Percentiles rank a stretch among this genome's conserved stretches.
These are phyloP conservation scores for Letharia columbiana DNA, from an alignment of 495 filamentous ascomycete genomes.

Conservation along the genomic window DNA sequence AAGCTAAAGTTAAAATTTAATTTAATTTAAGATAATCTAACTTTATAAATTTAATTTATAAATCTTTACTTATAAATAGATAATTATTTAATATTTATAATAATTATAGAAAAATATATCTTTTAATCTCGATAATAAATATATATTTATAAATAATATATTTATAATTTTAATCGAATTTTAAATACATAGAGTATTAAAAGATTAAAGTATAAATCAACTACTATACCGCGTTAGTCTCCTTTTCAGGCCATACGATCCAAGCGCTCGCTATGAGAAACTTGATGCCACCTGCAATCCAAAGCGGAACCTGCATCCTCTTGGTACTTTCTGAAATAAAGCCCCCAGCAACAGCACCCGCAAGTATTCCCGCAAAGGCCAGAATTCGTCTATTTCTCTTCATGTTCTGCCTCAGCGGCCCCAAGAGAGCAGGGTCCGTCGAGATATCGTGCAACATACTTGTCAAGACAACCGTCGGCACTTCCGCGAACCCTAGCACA, in stretches of 20 bases:
- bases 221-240: neutral
- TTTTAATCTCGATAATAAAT: too few relatives aligned
- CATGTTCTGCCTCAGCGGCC: constrained; percentile 41
- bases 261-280: constrained; percentile 35
- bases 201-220: neutral
- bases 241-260: constrained; percentile 34
- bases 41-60: too few relatives aligned
- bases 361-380: constrained; percentile 49
- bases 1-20: too few relatives aligned
- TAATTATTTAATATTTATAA: too few relatives aligned
- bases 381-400: constrained; percentile 57
- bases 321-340: constrained; percentile 41
- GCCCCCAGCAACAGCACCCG: constrained; percentile 55
- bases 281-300: constrained; percentile 54
- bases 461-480: constrained; percentile 67
- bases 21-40: too few relatives aligned
- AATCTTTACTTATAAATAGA: too few relatives aligned
- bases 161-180: too few relatives aligned
- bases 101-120: too few relatives aligned
- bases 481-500: constrained; percentile 54
- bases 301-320: constrained; percentile 48
- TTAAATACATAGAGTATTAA: too few relatives aligned
- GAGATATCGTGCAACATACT: constrained; percentile 61
- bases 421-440: constrained; percentile 47
- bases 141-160: too few relatives aligned